Conservation (phyloP, 2,329 filamentous ascomycete genomes). For the Celoporthe dispersa region DNA sequence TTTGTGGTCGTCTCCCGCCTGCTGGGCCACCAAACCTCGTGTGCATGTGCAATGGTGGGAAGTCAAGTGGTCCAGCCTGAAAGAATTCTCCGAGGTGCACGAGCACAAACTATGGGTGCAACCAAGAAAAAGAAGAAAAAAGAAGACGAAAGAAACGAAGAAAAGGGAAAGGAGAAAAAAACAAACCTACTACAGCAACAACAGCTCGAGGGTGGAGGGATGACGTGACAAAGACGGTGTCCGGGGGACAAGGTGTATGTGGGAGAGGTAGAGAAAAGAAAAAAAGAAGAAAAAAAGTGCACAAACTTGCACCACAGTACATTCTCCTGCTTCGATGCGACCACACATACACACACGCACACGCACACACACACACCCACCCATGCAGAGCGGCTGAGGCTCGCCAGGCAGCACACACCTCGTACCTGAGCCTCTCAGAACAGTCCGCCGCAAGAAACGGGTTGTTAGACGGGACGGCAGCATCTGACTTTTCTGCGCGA, state of each 20-base stretch:
- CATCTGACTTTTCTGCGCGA: slow-evolving; percentile 21
- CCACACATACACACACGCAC: neutral
- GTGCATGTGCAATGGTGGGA: slow-evolving; percentile 28
- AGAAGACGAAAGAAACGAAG: neutral
- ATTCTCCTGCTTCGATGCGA: slow-evolving; percentile 16
- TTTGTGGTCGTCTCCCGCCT: neutral
- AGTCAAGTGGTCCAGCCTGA: slow-evolving; percentile 17
- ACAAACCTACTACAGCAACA: neutral
- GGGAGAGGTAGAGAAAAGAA: neutral
- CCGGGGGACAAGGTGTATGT: slow-evolving; percentile 8
- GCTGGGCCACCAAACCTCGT: slow-evolving; percentile 8
- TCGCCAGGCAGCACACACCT: slow-evolving; percentile 16
- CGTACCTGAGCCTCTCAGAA: slow-evolving; percentile 28
- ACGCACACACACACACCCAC: neutral
- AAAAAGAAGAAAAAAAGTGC: slow-evolving; percentile 5
- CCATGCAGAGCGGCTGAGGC: slow-evolving; percentile 14
- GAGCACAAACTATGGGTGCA: slow-evolving; percentile 7
- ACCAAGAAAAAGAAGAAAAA: neutral
- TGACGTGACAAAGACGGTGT: slow-evolving; percentile 22
- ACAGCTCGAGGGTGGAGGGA: slow-evolving; percentile 12
- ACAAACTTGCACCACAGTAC: slow-evolving; percentile 28
- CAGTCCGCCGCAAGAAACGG: neutral
- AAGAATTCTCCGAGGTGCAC: slow-evolving; percentile 28
- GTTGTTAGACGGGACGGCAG: slow-evolving; percentile 15
- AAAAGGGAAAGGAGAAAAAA: neutral